These are phyloP conservation scores for Adansonia rubrostipa DNA, from an alignment of 441 rosid genomes.

Conservation along the genomic window DNA sequence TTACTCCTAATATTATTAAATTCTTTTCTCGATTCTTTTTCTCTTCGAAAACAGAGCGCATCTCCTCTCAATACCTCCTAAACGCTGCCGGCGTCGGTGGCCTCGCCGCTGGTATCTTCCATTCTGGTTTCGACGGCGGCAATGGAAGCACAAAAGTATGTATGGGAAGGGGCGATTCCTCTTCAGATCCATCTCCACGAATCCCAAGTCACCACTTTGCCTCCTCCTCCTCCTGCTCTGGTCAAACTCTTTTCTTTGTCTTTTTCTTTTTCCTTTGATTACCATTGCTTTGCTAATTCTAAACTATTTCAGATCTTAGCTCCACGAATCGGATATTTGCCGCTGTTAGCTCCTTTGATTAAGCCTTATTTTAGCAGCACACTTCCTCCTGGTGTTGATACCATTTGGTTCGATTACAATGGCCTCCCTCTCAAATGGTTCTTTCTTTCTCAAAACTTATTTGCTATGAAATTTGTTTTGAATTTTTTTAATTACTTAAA, in stretches of 20 bases:
- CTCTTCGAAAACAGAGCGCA: neutral
- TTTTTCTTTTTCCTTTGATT: neutral
- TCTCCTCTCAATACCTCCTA: neutral
- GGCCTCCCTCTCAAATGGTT: conserved; percentile 91
- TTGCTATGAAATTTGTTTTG: neutral
- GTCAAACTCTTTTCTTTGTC: conserved; percentile 29
- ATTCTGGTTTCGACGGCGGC: neutral
- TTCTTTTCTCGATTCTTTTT: neutral
- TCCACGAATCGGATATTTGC: conserved; percentile 83
- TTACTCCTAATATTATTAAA: neutral
- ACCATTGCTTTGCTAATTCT: conserved; percentile 1
- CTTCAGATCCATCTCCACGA: conserved; percentile 84
- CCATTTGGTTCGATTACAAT: conserved; percentile 88
- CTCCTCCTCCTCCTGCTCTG: conserved; percentile 80
- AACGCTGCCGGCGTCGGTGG: neutral
- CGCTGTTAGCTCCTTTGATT: conserved; percentile 60
- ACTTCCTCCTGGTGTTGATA: conserved; percentile 87
- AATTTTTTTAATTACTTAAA: neutral
- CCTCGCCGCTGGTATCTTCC: neutral
- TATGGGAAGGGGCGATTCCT: conserved; percentile 96
- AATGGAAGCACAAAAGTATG: conserved; percentile 66
- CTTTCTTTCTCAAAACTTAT: neutral
- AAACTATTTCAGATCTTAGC: conserved; percentile 57
- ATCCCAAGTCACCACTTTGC: conserved; percentile 84
- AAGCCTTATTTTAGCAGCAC: conserved; percentile 81